Percentiles rank a stretch among this genome's conserved stretches.
These are phyloP conservation scores for Kalmanozyma brasiliensis DNA, from an alignment of 1,284 basidiomycete species.

Conservation along the genomic window DNA sequence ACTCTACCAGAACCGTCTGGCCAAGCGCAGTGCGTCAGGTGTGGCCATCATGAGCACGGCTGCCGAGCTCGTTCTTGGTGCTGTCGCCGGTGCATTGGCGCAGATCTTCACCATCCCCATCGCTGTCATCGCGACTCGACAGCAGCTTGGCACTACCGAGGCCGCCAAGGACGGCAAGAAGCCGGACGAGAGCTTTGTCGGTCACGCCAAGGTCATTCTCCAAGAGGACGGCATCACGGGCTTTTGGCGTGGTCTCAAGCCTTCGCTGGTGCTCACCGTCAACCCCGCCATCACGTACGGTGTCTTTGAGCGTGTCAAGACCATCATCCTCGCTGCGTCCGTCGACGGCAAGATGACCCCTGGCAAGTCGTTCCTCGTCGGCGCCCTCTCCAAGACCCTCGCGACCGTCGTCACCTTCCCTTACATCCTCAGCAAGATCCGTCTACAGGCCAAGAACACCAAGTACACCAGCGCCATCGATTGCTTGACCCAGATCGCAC, in stretches of 20 bases:
- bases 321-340: constrained; percentile 70
- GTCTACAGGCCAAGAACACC: constrained; percentile 80
- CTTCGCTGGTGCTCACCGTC: constrained; percentile 86
- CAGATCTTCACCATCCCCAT: constrained; percentile 99
- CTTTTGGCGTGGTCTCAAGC: constrained; percentile 92
- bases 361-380: constrained; percentile 83
- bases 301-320: constrained; percentile 87
- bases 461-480: constrained; percentile 79
- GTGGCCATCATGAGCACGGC: constrained; percentile 56
- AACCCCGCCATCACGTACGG: constrained; percentile 99
- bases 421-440: constrained; percentile 92
- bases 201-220: constrained; percentile 86
- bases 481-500: constrained; percentile 79
- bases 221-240: constrained; percentile 90
- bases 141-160: constrained; percentile 73
- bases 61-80: constrained; percentile 79
- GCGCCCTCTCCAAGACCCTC: constrained; percentile 93
- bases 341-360: constrained; percentile 79
- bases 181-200: constrained; percentile 73
- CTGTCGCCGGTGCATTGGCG: constrained; percentile 89
- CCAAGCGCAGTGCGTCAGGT: constrained; percentile 40
- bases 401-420: constrained; percentile 75
- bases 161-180: constrained; percentile 66
- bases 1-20: constrained; percentile 72
- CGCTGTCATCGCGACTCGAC: constrained; percentile 94